Conservation (phyloP, 495 filamentous ascomycete genomes). For the Penicillium psychrofluorescens region DNA sequence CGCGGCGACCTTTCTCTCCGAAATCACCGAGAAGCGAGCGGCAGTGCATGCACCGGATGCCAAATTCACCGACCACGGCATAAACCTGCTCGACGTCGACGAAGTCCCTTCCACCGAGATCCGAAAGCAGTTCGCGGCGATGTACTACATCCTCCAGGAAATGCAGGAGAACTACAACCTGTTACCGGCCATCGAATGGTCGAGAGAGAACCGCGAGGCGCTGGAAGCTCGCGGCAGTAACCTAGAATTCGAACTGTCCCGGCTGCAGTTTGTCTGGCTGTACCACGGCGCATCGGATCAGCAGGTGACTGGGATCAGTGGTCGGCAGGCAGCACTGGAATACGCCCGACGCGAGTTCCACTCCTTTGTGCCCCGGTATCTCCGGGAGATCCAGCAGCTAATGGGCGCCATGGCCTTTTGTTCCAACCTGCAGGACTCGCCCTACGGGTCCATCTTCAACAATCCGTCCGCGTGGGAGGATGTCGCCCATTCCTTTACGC, state of each 20-base stretch:
- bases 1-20: slow-evolving; percentile 70
- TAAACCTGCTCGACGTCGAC: slow-evolving; percentile 36
- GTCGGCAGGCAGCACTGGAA: slow-evolving; percentile 52
- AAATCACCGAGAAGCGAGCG: slow-evolving; percentile 37
- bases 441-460: slow-evolving; percentile 71
- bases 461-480: slow-evolving; percentile 69
- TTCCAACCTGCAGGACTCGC: slow-evolving; percentile 59
- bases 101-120: slow-evolving; percentile 59
- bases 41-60: slow-evolving; percentile 4
- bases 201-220: slow-evolving; percentile 55
- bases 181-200: slow-evolving; percentile 79
- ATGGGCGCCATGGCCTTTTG: slow-evolving; percentile 68
- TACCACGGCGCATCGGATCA: slow-evolving; percentile 46
- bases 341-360: slow-evolving; percentile 66
- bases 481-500: slow-evolving; percentile 75
- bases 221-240: slow-evolving; percentile 83
- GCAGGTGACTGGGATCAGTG: slow-evolving; percentile 13
- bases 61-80: slow-evolving; percentile 9
- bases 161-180: slow-evolving; percentile 65
- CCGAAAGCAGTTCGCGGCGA: slow-evolving; percentile 72
- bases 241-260: slow-evolving; percentile 87
- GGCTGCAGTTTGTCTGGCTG: slow-evolving; percentile 79
- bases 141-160: slow-evolving; percentile 83
- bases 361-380: slow-evolving; percentile 61
- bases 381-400: slow-evolving; percentile 69